Base-by-base conservation (phyloP, 2,329 filamentous ascomycete genomes). In the Talaromyces sp. region DNA sequence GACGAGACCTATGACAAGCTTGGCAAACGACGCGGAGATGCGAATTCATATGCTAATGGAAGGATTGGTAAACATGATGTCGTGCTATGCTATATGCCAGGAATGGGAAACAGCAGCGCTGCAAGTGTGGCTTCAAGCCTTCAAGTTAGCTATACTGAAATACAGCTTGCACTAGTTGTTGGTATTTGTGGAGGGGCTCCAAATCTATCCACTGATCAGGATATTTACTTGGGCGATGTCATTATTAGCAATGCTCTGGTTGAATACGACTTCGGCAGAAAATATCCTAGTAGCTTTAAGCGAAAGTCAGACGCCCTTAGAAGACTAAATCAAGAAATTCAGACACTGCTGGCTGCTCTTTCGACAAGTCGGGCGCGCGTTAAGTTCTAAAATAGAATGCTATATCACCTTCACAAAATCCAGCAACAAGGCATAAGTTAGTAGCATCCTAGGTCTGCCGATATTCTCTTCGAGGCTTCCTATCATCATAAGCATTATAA, bases 131-230 rank as follows among this genome's bases (percentile, higher is more conserved):
- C 62, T 3, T 13, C 33, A 6, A 39, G 43, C 47, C 45, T 59
- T 25, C 10, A 6, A n/a, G n/a, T 59, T 11, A 64, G 31, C 15
- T 64, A 39, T 19, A 8, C 43, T 4, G 22, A 22, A 4, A 33
- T 59, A 31, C 27, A 59, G 33, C 52, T 59, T 37, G 62, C 62
- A 11, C 8, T 59, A 0, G 31, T 63, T n/a, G 62, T 63, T 10
- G 62, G 62, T 10, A 64, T 50, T 8, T 64, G 62, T 19, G 62
- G 62, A 11, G 62, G 27, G 6, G 62, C 31, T 8, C 62, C 62
- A 5, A n/a, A n/a, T n/a, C 13, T 19, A 10, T 13, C 41, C 3
- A 13, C 49, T 35, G 22, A 27, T 7, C 9, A n/a, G 15, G 35
- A 56, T 11, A 64, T 64, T 13, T 17, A 50, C 13, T 33, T 58